Percentiles rank a stretch among this genome's conserved stretches.
Evolutionary conservation across 192 early-diverging fungal species (phyloP).

Genomic region (Diversispora epigaea): DNA sequence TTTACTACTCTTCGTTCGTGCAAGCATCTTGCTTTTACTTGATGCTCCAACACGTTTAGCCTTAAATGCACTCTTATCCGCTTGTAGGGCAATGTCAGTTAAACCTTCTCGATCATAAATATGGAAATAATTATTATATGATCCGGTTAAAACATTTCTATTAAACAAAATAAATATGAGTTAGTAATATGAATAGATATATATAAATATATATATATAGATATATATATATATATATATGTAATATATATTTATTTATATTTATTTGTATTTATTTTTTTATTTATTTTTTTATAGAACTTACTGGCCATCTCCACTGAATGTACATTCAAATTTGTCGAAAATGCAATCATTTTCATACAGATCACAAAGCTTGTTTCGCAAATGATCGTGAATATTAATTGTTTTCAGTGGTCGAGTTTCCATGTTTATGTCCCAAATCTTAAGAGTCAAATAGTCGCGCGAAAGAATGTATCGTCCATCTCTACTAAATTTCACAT

Average conservation of each 20-base stretch:
- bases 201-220: not conserved
- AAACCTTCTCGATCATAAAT: slow-evolving; percentile 84
- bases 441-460: slow-evolving; percentile 95
- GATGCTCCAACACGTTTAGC: slow-evolving; percentile 84
- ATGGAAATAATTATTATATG: slow-evolving; percentile 99
- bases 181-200: not conserved
- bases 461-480: slow-evolving; percentile 96
- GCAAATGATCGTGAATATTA: slow-evolving; percentile 93
- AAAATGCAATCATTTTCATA: slow-evolving; percentile 99
- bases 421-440: slow-evolving; percentile 99
- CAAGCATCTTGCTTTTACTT: slow-evolving; percentile 66
- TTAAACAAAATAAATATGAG: not conserved
- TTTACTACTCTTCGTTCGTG: slow-evolving; percentile 47
- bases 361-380: slow-evolving; percentile 94
- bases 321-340: slow-evolving; percentile 99
- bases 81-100: slow-evolving; percentile 86
- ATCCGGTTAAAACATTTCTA: slow-evolving; percentile 89
- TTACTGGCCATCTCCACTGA: slow-evolving; percentile 92
- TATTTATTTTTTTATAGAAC: slow-evolving; percentile 33
- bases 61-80: slow-evolving; percentile 97
- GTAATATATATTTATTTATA: too few relatives aligned
- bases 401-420: slow-evolving; percentile 90
- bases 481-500: slow-evolving; percentile 94
- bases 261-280: too few relatives aligned
- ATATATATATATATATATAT: too few relatives aligned